Evolutionary conservation across 345 rosid species (phyloP).

Genomic region (Triadica sebifera): DNA sequence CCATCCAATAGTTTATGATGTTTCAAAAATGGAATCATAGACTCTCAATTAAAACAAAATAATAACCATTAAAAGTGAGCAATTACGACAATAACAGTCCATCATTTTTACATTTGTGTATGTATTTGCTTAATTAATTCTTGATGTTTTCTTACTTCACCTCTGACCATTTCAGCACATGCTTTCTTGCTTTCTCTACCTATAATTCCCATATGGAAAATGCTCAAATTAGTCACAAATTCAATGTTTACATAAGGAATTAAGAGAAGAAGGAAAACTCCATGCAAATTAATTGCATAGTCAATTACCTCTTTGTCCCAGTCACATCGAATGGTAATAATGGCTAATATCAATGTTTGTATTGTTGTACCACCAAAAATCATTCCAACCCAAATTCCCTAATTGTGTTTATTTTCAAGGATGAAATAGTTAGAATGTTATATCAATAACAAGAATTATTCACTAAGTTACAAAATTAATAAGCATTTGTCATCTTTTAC

Average conservation of each 20-base stretch:
- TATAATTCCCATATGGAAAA: slow-evolving; percentile 21
- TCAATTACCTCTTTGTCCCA: slow-evolving; percentile 76
- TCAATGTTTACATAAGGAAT: background rate
- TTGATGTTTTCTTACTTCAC: background rate
- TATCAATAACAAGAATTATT: too few species aligned
- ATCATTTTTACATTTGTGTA: too few species aligned
- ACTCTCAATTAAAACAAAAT: too few species aligned
- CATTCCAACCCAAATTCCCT: slow-evolving; percentile 98
- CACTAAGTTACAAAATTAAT: too few species aligned
- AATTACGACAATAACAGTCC: too few species aligned
- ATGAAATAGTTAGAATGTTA: background rate
- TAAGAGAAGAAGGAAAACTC: background rate
- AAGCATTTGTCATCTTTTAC: too few species aligned
- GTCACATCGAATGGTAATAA: slow-evolving; percentile 59
- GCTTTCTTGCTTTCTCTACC: slow-evolving; percentile 65
- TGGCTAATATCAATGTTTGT: slow-evolving; percentile 53
- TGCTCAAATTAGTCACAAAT: background rate
- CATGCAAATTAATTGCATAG: background rate
- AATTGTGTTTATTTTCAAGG: background rate
- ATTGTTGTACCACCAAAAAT: slow-evolving; percentile 80
- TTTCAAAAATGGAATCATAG: too few species aligned
- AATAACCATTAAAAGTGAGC: too few species aligned
- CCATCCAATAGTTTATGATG: too few species aligned
- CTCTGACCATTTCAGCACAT: slow-evolving; percentile 58
- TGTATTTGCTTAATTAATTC: background rate